Evolutionary conservation across 179 eudicot genomes (phyloP), one percentile per base, ranked within the genome.

Genomic region (Silene coronaria): DNA sequence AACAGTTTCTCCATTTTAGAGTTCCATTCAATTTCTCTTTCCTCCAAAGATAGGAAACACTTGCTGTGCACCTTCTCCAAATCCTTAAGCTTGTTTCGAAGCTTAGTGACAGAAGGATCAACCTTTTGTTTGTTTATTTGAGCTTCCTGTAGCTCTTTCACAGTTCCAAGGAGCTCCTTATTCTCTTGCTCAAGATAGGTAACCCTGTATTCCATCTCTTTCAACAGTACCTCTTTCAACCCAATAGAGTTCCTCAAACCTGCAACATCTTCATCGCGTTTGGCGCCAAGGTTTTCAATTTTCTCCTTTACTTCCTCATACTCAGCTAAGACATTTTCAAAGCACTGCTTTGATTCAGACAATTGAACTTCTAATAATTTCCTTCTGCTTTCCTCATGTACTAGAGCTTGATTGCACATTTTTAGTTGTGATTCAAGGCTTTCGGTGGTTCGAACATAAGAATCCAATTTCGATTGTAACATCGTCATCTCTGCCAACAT

Each of bases 361-460:
- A 96, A 80, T 77, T 96, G 87, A 83, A 82, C 82, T 69, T 96
- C 97, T 74, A 93, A 73, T 36, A 66, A 17, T 80, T 87, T 96
- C 80, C 98, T 89, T 78, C 84, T 86, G 84, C 92, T 89, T 84
- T 96, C 97, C 76, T 91, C 96, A 59, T 89, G 91, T 75, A 97
- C 92, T 62, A 96, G 79, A 80, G 97, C 97, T 75, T 91, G 88
- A 78, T 89, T 87, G 83, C 98, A 93, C 88, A 84, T 86, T 82
- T 86, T 82, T 42, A 93, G 80, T 36, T 83, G 89, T 60, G 83
- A 81, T 73, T 91, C 85, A 79, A 93, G 93, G 82, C 68, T 86
- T 77, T 88, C 87, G 6, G 90, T 80, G 24, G 85, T 84, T 87
- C 93, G 87, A 23, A 71, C 79, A 72, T 91, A 97, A 82, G 97